Base-by-base conservation (phyloP, 176 grass and related monocot species). In the Musa acuminata region DNA sequence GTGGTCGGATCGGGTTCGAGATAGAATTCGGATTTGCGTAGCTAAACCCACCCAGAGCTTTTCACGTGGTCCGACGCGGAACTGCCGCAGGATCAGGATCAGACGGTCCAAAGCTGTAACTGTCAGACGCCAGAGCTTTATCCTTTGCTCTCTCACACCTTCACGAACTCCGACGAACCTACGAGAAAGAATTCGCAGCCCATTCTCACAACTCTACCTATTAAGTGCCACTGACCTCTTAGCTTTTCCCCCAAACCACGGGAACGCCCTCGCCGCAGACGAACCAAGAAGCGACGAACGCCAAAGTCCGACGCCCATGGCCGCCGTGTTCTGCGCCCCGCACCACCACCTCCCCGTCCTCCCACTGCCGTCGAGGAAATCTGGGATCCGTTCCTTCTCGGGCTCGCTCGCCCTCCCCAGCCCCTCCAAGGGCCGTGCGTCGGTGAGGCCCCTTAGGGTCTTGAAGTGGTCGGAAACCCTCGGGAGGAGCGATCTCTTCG, bases 381-480 rank as follows among this genome's bases (percentile, higher is more conserved):
- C 59, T 43, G 13, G 58, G n/a, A 51, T 3, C 58, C 21, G 58
- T 20, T 21, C 75, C 9, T 65, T 16, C 59, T 51, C 21, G 11
- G 49, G 4, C 58, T 63, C 49, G 60, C 19, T 76, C 1, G 19
- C 19, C 35, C 52, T 78, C 51, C 65, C 75, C 1, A 69, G 29
- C 27, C 51, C 78, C 26, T 74, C 79, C 76, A 74, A 26, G 78
- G 76, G 49, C 65, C 60, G 17, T 9, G 22, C 53, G 23, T 27
- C 68, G 14, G 20, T 10, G 6, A 53, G 54, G 48, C 29, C 76
- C 23, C 64, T 74, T 17, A 87, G 78, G 71, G 71, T 80, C 23
- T 55, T 77, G 72, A 87, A 50, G 73, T 91, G 55, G 79, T 77
- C 51, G 62, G 76, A 62, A 78, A 29, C 80, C 63, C 51, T 75